Percentiles rank a stretch among this genome's conserved stretches.
Conservation (phyloP, 208 protist species). For the Vickermania spadyakhi region DNA sequence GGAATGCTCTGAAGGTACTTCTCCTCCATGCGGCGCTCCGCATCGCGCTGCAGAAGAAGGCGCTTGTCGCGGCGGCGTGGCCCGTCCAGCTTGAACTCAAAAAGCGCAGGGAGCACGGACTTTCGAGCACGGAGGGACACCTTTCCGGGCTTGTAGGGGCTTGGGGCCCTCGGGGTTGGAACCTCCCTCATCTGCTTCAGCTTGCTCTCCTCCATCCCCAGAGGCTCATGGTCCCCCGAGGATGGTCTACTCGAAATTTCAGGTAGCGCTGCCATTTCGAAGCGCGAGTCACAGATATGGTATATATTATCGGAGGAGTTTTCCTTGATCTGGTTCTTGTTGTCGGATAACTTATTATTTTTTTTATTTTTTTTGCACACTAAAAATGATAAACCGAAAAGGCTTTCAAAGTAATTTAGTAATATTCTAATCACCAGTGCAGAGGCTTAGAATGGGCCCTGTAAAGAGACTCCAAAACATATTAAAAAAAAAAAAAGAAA, state of each 20-base stretch:
- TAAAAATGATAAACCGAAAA: too few relatives aligned
- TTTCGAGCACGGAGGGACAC: constrained; percentile 4
- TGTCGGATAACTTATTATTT: too few relatives aligned
- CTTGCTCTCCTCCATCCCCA: constrained; percentile 4
- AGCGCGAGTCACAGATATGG: too few relatives aligned
- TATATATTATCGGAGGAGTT: too few relatives aligned
- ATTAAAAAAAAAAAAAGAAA: constrained; percentile 1
- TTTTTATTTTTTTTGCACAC: too few relatives aligned
- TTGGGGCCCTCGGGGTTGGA: constrained; percentile 24
- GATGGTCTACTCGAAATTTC: background rate
- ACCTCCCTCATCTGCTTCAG: background rate
- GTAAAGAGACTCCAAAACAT: constrained; percentile 7
- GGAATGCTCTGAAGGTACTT: background rate
- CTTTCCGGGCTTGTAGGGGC: constrained; percentile 45
- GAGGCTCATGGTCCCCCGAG: background rate
- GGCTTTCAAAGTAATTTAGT: too few relatives aligned
- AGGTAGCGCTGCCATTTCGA: background rate
- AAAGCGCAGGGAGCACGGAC: constrained; percentile 20
- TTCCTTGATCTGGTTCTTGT: too few relatives aligned
- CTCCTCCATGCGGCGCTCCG: constrained; percentile 1
- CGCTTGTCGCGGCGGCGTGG: constrained; percentile 2
- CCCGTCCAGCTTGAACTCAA: constrained; percentile 5
- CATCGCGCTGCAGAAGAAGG: background rate
- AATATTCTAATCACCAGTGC: too few relatives aligned
- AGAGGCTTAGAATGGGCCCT: constrained; percentile 1